Evolutionary conservation across 2,329 filamentous ascomycete species (phyloP).

Genomic region (Sporothrix pallida): DNA sequence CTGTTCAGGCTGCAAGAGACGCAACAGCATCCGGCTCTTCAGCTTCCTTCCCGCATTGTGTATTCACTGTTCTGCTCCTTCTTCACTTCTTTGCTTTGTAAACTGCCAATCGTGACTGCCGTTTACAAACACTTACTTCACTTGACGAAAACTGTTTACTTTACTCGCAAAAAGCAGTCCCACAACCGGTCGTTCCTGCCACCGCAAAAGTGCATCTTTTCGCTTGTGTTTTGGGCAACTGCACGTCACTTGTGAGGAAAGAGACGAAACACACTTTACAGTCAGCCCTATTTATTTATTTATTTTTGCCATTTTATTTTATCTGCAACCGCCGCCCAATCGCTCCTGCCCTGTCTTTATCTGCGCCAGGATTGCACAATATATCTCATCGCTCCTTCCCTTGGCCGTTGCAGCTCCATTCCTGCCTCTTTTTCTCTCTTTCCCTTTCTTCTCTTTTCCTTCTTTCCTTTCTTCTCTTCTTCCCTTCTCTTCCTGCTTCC

Average conservation of each 20-base stretch:
- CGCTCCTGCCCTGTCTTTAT: conserved; percentile 21
- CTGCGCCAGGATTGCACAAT: conserved; percentile 13
- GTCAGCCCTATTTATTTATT: conserved; percentile 28
- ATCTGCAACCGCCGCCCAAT: conserved; percentile 8
- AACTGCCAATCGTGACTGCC: background rate
- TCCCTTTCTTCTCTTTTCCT: conserved; percentile 3
- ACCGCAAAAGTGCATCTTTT: background rate
- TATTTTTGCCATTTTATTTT: conserved; percentile 23
- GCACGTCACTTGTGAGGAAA: conserved; percentile 4
- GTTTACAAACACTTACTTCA: background rate
- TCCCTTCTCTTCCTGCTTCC: background rate
- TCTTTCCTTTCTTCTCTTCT: background rate
- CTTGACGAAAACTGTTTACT: background rate
- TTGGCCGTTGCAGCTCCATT: conserved; percentile 12
- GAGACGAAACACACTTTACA: background rate
- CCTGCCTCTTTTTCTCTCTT: background rate
- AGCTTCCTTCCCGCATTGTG: background rate
- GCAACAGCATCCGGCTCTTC: background rate
- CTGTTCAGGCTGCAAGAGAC: background rate
- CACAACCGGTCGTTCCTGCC: conserved; percentile 23
- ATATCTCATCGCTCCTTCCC: conserved; percentile 26
- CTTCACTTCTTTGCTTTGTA: background rate
- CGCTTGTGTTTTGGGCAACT: conserved; percentile 15
- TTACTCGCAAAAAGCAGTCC: background rate
- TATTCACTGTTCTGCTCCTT: background rate